phyloP scores from a whole-genome alignment of 2,329 filamentous ascomycete genomes.

The Fusarium pseudograminearum region DNA sequence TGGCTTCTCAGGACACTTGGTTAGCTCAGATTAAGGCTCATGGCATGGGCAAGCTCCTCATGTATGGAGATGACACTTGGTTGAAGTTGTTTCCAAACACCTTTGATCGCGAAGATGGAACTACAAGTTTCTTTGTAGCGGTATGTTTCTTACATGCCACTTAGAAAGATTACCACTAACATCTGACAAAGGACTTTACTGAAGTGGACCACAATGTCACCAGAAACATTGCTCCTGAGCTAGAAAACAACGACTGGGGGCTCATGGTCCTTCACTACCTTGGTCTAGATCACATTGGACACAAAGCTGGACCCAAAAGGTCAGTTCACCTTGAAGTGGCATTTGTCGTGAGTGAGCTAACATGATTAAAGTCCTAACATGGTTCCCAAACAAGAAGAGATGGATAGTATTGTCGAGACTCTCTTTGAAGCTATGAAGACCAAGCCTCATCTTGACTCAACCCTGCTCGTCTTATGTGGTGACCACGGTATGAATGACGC shows the following conservation, averaged over 20 bases:
- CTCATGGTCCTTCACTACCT: slow-evolving; percentile 96
- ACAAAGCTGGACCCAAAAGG: slow-evolving; percentile 92
- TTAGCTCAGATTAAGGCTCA: slow-evolving; percentile 89
- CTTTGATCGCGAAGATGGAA: slow-evolving; percentile 90
- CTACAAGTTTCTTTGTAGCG: slow-evolving; percentile 97
- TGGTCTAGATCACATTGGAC: slow-evolving; percentile 95
- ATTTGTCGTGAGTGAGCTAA: slow-evolving; percentile 2
- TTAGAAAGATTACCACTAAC: not conserved
- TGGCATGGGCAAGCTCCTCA: slow-evolving; percentile 79
- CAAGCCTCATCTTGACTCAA: slow-evolving; percentile 77
- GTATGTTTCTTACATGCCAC: slow-evolving; percentile 65
- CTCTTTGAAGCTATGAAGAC: slow-evolving; percentile 82
- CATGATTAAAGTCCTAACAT: slow-evolving; percentile 77
- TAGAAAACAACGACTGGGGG: slow-evolving; percentile 85
- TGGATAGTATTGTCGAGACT: slow-evolving; percentile 83
- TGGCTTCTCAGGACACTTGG: slow-evolving; percentile 94
- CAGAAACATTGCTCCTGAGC: slow-evolving; percentile 82
- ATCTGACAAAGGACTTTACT: slow-evolving; percentile 80
- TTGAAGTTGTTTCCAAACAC: slow-evolving; percentile 92
- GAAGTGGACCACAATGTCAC: slow-evolving; percentile 99
- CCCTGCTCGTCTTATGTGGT: slow-evolving; percentile 86
- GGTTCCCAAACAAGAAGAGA: slow-evolving; percentile 91
- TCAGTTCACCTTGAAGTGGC: slow-evolving; percentile 50
- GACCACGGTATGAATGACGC: slow-evolving; percentile 99
- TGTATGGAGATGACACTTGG: slow-evolving; percentile 99